Evolutionary conservation across 768 basidiomycete species (phyloP).

Genomic region (Agaricus subrufescens): DNA sequence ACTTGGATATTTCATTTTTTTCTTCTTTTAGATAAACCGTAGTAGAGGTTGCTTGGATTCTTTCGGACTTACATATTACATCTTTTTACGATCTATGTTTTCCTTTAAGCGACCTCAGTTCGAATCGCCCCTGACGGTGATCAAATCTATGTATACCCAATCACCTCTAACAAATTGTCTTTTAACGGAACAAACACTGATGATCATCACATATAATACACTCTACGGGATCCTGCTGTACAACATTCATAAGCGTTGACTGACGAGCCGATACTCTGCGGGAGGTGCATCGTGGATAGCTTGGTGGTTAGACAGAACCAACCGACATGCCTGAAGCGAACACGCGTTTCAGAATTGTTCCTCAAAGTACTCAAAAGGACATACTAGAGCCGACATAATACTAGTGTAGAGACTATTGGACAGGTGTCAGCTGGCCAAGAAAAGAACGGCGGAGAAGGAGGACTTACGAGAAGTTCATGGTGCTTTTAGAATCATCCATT

Average conservation of each 20-base stretch:
- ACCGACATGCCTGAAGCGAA: not conserved
- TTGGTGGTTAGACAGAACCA: slow-evolving; percentile 1
- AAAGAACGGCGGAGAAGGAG: too few relatives aligned
- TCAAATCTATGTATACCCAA: not conserved
- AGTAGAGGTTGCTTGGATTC: not conserved
- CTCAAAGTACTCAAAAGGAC: not conserved
- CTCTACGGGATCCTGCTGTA: not conserved
- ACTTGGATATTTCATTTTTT: too few relatives aligned
- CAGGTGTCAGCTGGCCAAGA: not conserved
- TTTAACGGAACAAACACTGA: not conserved
- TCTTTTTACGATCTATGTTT: slow-evolving; percentile 26
- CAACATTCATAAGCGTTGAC: not conserved
- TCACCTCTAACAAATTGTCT: slow-evolving; percentile 2
- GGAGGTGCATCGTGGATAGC: not conserved
- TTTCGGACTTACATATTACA: not conserved
- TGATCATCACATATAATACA: not conserved
- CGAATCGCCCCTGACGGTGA: too few relatives aligned
- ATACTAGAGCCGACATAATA: not conserved
- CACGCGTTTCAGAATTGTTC: not conserved
- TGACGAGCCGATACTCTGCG: not conserved
- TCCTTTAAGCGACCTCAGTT: too few relatives aligned
- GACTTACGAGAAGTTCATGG: not conserved
- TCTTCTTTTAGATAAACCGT: too few relatives aligned
- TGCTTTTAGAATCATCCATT: not conserved
- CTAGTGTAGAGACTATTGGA: not conserved